Evolutionary conservation across 352 stramenopile species (phyloP), one percentile per base, ranked within the genome.

Genomic region (Aphanomyces euteiches): DNA sequence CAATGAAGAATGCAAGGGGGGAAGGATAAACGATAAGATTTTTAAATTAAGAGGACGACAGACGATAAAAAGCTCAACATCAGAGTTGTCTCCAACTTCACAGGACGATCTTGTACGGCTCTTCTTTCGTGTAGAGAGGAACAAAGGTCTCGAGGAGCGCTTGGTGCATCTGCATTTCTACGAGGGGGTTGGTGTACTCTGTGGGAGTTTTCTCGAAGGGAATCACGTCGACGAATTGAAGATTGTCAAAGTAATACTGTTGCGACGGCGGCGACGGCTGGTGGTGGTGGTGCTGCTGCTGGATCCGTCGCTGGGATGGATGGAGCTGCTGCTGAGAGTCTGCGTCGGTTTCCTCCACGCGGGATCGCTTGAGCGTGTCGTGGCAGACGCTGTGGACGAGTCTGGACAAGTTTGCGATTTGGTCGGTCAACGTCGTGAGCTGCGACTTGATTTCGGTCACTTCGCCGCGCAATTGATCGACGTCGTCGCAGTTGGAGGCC

Each of bases 401-500:
- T 15, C 43, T 8, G 6, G 45, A 48, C 8, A 70, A 47, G 40
- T 47, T 70, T 21, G 45, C 28, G 15, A 67, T 67, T 15, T 53
- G 19, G 41, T 67, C 59, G 59, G 21, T 50, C 40, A 67, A n/a
- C 15, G 17, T 54, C 15, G 59, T 56, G 15, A 67, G 59, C 36
- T 67, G 83, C 5, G 90, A 79, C 3, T 83, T 77, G 37, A 94
- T 70, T 13, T 65, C 74, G 0, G 47, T 67, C 21, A 94, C 83
- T 67, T 94, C 82, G 4, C 71, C 58, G 6, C 78, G 77, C 4
- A 94, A 71, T 38, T 90, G 82, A 1, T 94, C 84, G n/a, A 93
- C 81, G 74, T 93, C 85, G 13, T 74, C 79, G 37, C 83, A 79
- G 36, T 92, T 81, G 39, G 90, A 78, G 4, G 73, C 72, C 1